phyloP scores from a whole-genome alignment of 305 asterid species.

The Fraxinus albicans region DNA sequence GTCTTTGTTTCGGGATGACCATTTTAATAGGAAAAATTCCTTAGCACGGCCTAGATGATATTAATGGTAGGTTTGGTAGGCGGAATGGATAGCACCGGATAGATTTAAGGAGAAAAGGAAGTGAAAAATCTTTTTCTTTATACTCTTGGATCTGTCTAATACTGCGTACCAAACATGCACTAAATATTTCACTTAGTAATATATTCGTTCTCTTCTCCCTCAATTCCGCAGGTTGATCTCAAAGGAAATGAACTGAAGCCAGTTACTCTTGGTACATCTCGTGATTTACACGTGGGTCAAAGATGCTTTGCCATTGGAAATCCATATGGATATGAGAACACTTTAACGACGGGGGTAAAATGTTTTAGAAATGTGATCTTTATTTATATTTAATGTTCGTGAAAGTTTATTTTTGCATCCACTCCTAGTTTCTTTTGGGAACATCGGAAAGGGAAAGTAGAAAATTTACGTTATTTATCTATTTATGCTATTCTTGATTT shows the following conservation, averaged over 20 bases:
- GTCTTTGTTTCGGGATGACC: neutral
- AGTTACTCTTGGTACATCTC: conserved; percentile 56
- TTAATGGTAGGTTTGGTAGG: neutral
- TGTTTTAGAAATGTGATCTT: conserved; percentile 18
- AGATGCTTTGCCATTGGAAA: conserved; percentile 90
- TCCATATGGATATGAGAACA: conserved; percentile 86
- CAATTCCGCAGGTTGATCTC: conserved; percentile 57
- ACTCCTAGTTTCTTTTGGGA: neutral
- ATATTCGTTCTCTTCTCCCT: neutral
- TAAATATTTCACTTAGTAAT: neutral
- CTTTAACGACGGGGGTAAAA: conserved; percentile 90
- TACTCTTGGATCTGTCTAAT: neutral
- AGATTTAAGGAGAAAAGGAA: neutral
- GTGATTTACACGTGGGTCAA: conserved; percentile 69
- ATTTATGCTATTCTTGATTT: neutral
- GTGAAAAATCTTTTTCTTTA: neutral
- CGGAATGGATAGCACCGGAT: neutral
- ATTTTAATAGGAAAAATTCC: neutral
- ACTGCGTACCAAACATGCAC: neutral
- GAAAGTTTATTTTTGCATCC: neutral
- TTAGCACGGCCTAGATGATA: neutral
- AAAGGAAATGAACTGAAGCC: conserved; percentile 68
- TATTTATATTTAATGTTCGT: neutral
- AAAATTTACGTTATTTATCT: neutral
- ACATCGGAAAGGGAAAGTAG: neutral